phyloP scores from a whole-genome alignment of 805 yeast genomes.

The Yarrowia porcina region DNA sequence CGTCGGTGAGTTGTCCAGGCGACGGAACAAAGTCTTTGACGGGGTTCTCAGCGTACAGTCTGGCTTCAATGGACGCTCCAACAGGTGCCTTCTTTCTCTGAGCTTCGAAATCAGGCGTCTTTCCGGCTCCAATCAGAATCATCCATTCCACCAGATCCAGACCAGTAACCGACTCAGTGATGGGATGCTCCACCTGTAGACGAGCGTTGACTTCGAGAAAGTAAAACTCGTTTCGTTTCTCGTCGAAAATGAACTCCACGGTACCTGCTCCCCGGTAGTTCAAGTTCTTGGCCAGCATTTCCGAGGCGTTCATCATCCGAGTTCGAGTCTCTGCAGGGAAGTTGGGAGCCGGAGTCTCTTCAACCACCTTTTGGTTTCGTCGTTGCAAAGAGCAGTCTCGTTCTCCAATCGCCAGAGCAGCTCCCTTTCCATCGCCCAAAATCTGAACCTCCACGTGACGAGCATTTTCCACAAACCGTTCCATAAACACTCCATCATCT shows the following conservation, averaged over 20 bases:
- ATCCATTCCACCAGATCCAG: conserved; percentile 96
- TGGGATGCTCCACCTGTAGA: conserved; percentile 96
- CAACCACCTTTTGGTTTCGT: conserved; percentile 93
- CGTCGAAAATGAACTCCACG: conserved; percentile 91
- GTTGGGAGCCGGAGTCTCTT: conserved; percentile 97
- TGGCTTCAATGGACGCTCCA: conserved; percentile 96
- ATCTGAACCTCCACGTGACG: conserved; percentile 96
- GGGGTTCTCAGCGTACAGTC: conserved; percentile 96
- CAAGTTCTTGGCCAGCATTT: conserved; percentile 73
- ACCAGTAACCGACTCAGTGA: conserved; percentile 93
- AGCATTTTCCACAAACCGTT: conserved; percentile 90
- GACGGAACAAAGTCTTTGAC: conserved; percentile 93
- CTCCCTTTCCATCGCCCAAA: conserved; percentile 93
- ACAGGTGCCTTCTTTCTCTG: conserved; percentile 52
- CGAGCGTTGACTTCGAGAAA: conserved; percentile 96
- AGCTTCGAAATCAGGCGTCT: conserved; percentile 67
- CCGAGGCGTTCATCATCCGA: conserved; percentile 78
- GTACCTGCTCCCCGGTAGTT: conserved; percentile 97
- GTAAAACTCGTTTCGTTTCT: conserved; percentile 80
- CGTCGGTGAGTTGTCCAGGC: conserved; percentile 89
- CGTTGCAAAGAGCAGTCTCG: conserved; percentile 97
- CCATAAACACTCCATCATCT: conserved; percentile 92
- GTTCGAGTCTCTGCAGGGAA: conserved; percentile 75
- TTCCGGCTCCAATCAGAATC: conserved; percentile 85
- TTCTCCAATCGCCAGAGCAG: conserved; percentile 92